phyloP scores from a whole-genome alignment of 768 basidiomycete species.

The Agrocybe pediades region DNA sequence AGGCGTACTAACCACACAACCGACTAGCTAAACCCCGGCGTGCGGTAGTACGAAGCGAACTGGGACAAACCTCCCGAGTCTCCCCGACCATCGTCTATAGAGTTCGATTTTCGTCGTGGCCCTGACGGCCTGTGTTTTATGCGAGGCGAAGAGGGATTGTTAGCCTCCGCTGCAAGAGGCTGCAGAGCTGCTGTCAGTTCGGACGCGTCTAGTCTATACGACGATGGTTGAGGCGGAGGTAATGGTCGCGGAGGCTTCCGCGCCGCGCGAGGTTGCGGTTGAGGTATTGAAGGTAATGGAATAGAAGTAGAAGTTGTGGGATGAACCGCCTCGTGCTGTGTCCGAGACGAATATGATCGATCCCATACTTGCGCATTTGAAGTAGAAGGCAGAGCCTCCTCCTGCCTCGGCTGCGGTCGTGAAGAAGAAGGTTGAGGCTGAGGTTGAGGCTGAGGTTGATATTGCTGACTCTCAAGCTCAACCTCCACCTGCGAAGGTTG shows the following conservation, averaged over 20 bases:
- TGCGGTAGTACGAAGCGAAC: constrained; percentile 20
- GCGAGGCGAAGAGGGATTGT: constrained; percentile 8
- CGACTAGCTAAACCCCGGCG: constrained; percentile 18
- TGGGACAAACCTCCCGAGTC: constrained; percentile 27
- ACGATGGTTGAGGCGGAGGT: constrained; percentile 4
- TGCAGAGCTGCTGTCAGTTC: constrained; percentile 18
- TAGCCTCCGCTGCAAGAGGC: constrained; percentile 12
- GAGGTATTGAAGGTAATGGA: not conserved
- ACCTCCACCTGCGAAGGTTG: constrained; percentile 3
- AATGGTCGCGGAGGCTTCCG: constrained; percentile 3
- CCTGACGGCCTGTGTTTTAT: constrained; percentile 33
- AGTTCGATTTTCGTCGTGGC: constrained; percentile 31
- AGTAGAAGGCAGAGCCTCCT: not conserved
- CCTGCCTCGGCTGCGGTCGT: not conserved
- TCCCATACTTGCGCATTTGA: too few species aligned
- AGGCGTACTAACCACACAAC: too few species aligned
- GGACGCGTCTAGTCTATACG: constrained; percentile 16
- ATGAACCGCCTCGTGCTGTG: not conserved
- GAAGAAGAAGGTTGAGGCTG: constrained; percentile 2
- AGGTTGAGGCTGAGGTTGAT: constrained; percentile 10
- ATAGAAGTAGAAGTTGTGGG: not conserved
- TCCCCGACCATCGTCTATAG: constrained; percentile 26
- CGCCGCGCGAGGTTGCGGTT: constrained; percentile 2
- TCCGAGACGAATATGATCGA: not conserved
- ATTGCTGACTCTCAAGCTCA: not conserved